Percentiles rank a stretch among this genome's conserved stretches.
Conservation (phyloP, 1,139 yeast genomes). For the Saccharomyces hybrid region DNA sequence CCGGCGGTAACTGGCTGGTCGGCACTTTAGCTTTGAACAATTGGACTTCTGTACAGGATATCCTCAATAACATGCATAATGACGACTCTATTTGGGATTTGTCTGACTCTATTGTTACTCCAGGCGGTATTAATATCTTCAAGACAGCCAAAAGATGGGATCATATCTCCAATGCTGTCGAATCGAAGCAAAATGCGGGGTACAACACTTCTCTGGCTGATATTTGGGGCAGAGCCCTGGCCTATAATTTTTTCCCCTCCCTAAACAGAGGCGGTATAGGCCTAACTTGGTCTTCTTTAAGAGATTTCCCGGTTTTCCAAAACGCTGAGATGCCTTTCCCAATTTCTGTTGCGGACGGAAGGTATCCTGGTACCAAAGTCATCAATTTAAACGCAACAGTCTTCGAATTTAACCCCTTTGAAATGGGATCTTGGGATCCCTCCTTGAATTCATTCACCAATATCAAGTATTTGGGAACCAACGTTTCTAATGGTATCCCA, state of each 20-base stretch:
- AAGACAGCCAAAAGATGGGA: conserved; percentile 48
- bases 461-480: conserved; percentile 62
- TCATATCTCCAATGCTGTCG: conserved; percentile 28
- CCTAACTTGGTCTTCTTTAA: conserved; percentile 56
- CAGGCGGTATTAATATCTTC: conserved; percentile 60
- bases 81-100: conserved; percentile 61
- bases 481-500: conserved; percentile 48
- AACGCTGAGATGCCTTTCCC: conserved; percentile 73
- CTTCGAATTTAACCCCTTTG: conserved; percentile 71
- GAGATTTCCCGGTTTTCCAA: conserved; percentile 36
- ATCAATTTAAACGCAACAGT: conserved; percentile 58
- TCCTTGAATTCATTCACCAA: conserved; percentile 57
- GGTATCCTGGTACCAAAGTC: conserved; percentile 54
- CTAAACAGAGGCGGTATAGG: conserved; percentile 50
- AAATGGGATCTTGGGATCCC: conserved; percentile 84
- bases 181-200: conserved; percentile 58
- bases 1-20: conserved; percentile 85
- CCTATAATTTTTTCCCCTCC: conserved; percentile 57
- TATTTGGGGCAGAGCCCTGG: conserved; percentile 70
- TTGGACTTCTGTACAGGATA: conserved; percentile 62
- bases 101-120: conserved; percentile 45
- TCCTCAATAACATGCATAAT: conserved; percentile 37
- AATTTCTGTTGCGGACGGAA: conserved; percentile 64
- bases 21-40: conserved; percentile 70
- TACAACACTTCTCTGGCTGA: conserved; percentile 63